phyloP scores from a whole-genome alignment of 768 basidiomycete species.

The Kwoniella pini region DNA sequence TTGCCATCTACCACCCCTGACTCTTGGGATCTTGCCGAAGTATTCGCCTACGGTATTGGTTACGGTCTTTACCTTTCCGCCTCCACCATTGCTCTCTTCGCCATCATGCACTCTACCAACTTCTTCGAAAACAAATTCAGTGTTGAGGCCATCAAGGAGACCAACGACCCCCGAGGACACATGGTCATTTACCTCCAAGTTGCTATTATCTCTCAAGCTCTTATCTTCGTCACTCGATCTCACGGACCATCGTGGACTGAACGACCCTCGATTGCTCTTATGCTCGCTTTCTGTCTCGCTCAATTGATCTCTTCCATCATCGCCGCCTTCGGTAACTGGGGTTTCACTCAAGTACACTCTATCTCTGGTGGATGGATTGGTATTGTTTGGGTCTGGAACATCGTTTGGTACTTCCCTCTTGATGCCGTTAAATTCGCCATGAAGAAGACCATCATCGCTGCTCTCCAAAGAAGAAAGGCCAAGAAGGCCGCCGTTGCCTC shows the following conservation, averaged over 20 bases:
- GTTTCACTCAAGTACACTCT: slow-evolving; percentile 77
- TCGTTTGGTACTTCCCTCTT: slow-evolving; percentile 92
- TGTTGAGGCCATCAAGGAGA: slow-evolving; percentile 93
- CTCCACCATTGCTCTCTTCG: slow-evolving; percentile 80
- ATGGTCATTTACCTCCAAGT: slow-evolving; percentile 61
- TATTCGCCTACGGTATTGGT: slow-evolving; percentile 90
- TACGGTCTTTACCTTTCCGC: slow-evolving; percentile 91
- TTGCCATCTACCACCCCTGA: slow-evolving; percentile 89
- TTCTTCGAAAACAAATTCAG: slow-evolving; percentile 90
- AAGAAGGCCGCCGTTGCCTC: slow-evolving; percentile 53
- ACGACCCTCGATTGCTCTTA: slow-evolving; percentile 70
- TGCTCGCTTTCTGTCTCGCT: slow-evolving; percentile 87
- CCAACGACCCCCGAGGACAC: slow-evolving; percentile 58
- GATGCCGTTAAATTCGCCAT: slow-evolving; percentile 95
- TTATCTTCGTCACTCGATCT: slow-evolving; percentile 94
- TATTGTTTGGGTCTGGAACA: slow-evolving; percentile 91
- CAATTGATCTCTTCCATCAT: slow-evolving; percentile 96
- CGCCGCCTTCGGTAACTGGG: slow-evolving; percentile 88
- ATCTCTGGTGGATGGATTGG: slow-evolving; percentile 96
- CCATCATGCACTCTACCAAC: slow-evolving; percentile 77
- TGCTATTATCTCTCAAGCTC: slow-evolving; percentile 96
- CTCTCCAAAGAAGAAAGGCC: slow-evolving; percentile 66
- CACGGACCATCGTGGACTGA: slow-evolving; percentile 59
- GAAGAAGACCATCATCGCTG: slow-evolving; percentile 89
- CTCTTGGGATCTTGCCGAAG: slow-evolving; percentile 93